Percentiles rank a stretch among this genome's conserved stretches.
Evolutionary conservation across 352 stramenopile genomes (phyloP).

Genomic region (Globisporangium radiosum): DNA sequence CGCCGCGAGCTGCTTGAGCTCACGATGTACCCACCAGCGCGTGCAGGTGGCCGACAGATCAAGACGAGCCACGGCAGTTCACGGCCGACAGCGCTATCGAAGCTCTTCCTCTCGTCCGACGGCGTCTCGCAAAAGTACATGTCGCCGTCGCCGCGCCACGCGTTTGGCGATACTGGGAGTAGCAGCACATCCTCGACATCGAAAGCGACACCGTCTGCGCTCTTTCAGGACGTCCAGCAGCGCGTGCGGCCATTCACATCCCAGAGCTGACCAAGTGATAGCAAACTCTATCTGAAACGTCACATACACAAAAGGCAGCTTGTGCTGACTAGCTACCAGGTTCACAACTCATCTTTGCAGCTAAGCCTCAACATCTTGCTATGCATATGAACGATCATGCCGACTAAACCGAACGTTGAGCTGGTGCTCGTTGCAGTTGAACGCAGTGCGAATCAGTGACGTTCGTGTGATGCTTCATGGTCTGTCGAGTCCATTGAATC

Average conservation of each 20-base stretch:
- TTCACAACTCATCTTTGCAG: no score
- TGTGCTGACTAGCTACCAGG: no score
- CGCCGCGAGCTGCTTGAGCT: slow-evolving; percentile 46
- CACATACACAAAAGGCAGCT: no score
- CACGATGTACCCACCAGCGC: slow-evolving; percentile 41
- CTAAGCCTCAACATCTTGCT: no score
- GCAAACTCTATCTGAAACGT: no score
- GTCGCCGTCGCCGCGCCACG: slow-evolving; percentile 23
- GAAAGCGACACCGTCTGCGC: slow-evolving; percentile 1
- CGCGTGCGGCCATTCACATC: slow-evolving; percentile 12
- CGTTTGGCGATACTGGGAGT: slow-evolving; percentile 5
- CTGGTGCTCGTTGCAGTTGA: no score
- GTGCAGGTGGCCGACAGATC: slow-evolving; percentile 46
- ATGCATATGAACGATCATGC: no score
- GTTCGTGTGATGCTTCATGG: no score
- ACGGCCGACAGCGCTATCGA: slow-evolving; percentile 47
- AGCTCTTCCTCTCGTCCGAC: slow-evolving; percentile 66
- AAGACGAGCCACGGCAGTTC: slow-evolving; percentile 51
- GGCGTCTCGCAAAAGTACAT: slow-evolving; percentile 71
- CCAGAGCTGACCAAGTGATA: slow-evolving; percentile 1
- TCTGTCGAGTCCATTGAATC: no score
- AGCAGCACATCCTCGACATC: neutral
- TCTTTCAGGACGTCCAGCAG: slow-evolving; percentile 12
- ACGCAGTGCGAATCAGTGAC: no score
- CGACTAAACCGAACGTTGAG: no score